These are phyloP conservation scores for Russula vinacea DNA, from an alignment of 768 basidiomycete genomes.

Conservation along the genomic window DNA sequence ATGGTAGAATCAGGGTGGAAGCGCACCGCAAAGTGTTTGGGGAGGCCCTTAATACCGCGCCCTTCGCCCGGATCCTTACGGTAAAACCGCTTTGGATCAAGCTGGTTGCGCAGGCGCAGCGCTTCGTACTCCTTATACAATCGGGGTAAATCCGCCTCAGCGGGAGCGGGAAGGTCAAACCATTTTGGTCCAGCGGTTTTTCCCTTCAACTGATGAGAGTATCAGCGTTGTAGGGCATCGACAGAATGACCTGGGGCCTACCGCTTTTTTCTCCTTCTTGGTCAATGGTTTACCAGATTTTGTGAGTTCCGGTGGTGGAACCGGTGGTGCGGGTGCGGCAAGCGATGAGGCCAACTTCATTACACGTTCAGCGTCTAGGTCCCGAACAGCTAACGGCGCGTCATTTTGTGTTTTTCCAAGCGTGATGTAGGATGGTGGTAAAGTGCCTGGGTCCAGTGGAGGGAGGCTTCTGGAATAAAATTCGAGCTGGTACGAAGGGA, in stretches of 20 bases:
- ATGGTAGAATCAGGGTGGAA: background rate
- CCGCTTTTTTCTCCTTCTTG: constrained; percentile 69
- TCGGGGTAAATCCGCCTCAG: constrained; percentile 73
- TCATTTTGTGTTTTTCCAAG: constrained; percentile 45
- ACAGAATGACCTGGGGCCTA: constrained; percentile 37
- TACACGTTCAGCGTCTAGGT: constrained; percentile 58
- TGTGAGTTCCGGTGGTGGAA: constrained; percentile 56
- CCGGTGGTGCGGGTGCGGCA: constrained; percentile 56
- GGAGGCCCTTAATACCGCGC: constrained; percentile 77
- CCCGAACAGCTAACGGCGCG: constrained; percentile 49
- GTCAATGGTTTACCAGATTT: constrained; percentile 66
- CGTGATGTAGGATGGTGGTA: constrained; percentile 64
- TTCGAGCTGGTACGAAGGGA: constrained; percentile 4
- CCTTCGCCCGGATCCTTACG: constrained; percentile 83
- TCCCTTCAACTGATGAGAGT: constrained; percentile 52
- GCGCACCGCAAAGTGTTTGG: constrained; percentile 87
- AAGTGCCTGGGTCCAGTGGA: constrained; percentile 57
- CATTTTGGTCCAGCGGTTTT: constrained; percentile 76
- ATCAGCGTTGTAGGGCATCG: background rate
- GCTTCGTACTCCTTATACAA: constrained; percentile 85
- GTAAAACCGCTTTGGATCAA: constrained; percentile 92
- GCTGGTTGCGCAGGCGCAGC: constrained; percentile 76
- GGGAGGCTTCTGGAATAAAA: constrained; percentile 52
- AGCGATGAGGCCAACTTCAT: constrained; percentile 50
- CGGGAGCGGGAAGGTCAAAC: constrained; percentile 85